Conservation (phyloP, 495 filamentous ascomycete genomes). For the Aspergillus kassunensis region DNA sequence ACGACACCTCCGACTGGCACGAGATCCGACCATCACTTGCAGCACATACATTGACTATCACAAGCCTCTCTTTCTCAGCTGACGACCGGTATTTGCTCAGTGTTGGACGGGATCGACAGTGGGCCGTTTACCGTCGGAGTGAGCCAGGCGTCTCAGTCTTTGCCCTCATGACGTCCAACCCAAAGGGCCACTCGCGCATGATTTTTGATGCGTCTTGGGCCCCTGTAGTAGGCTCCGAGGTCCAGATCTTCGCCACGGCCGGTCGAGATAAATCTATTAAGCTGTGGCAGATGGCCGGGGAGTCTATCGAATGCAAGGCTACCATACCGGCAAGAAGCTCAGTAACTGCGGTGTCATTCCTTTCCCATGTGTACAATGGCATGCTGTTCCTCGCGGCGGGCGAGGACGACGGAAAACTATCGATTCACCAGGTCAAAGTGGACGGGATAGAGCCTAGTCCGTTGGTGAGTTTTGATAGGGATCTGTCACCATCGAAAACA, state of each 20-base stretch:
- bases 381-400: slow-evolving; percentile 63
- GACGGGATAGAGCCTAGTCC: slow-evolving; percentile 45
- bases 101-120: slow-evolving; percentile 87
- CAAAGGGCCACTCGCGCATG: slow-evolving; percentile 87
- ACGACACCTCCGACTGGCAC: slow-evolving; percentile 79
- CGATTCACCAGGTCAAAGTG: slow-evolving; percentile 36
- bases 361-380: slow-evolving; percentile 33
- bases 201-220: slow-evolving; percentile 83
- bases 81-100: slow-evolving; percentile 75
- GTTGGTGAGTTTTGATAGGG: slow-evolving; percentile 34
- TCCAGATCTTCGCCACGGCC: slow-evolving; percentile 73
- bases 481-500: slow-evolving; percentile 60
- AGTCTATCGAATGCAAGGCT: slow-evolving; percentile 42
- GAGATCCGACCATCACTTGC: slow-evolving; percentile 78
- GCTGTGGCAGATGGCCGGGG: slow-evolving; percentile 56
- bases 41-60: slow-evolving; percentile 81
- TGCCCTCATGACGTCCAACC: slow-evolving; percentile 55
- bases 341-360: slow-evolving; percentile 75
- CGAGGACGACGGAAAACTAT: slow-evolving; percentile 44
- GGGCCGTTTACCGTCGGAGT: slow-evolving; percentile 68
- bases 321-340: slow-evolving; percentile 55
- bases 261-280: slow-evolving; percentile 83
- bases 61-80: slow-evolving; percentile 68
- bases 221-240: slow-evolving; percentile 33
- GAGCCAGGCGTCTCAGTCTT: slow-evolving; percentile 44